Percentiles rank a stretch among this genome's conserved stretches.
phyloP scores from a whole-genome alignment of 2,329 filamentous ascomycete genomes.

The Epichloe gansuensis region DNA sequence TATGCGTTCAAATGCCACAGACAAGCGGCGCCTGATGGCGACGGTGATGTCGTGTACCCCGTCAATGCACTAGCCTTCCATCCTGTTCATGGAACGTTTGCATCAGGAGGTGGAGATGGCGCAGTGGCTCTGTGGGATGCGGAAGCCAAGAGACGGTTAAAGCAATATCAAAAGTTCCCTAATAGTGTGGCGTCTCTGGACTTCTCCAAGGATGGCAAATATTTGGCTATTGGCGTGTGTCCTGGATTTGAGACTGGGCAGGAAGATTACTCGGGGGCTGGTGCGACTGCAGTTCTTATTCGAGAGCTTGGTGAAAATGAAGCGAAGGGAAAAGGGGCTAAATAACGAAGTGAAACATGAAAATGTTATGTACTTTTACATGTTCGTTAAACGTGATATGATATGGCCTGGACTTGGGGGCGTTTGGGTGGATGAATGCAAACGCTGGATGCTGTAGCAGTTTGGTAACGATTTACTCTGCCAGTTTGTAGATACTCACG shows the following conservation, averaged over 20 bases:
- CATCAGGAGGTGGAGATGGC: constrained; percentile 78
- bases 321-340: constrained; percentile 71
- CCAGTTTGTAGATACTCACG: constrained; percentile 22
- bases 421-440: constrained; percentile 18
- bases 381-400: neutral
- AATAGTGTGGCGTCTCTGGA: constrained; percentile 66
- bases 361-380: neutral
- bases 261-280: constrained; percentile 63
- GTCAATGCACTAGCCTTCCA: constrained; percentile 88
- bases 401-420: constrained; percentile 7
- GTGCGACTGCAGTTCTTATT: constrained; percentile 65
- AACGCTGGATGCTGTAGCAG: constrained; percentile 5
- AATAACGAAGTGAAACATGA: constrained; percentile 29
- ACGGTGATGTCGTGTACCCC: constrained; percentile 74
- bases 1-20: constrained; percentile 99
- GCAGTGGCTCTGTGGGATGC: constrained; percentile 92
- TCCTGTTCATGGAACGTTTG: constrained; percentile 71
- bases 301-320: constrained; percentile 78
- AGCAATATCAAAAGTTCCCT: constrained; percentile 76
- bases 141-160: constrained; percentile 76
- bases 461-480: constrained; percentile 5
- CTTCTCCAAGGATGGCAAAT: constrained; percentile 67
- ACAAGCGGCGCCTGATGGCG: constrained; percentile 51
- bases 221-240: constrained; percentile 68
- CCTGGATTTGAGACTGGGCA: constrained; percentile 81